Base-by-base conservation (phyloP, 768 basidiomycete species). In the Sarcodon sp. region DNA sequence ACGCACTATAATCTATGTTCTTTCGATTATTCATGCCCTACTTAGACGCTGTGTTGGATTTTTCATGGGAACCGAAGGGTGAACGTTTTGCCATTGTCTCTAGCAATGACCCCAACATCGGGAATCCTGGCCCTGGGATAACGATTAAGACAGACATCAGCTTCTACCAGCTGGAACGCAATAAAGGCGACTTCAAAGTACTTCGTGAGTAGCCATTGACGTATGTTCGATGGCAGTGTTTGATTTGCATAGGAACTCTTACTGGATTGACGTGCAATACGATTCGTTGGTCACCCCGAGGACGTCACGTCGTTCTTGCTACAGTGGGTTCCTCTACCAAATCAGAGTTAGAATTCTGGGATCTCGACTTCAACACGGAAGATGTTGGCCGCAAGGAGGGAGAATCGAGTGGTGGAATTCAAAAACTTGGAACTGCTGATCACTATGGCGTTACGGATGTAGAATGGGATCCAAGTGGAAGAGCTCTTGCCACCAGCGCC, bases 31-130 rank as follows among this genome's bases (percentile, higher is more conserved):
- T 43, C 35, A n/a, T 39, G 37, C 35, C 45, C 16, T 4, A 21
- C 33, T 35, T 59, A 91, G 94, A 97, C 64, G 80, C 90, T 35
- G 94, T 94, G 35, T 83, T 82, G 47, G 91, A 94, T 57, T 98
- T 99, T 64, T 90, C 91, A 43, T 98, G 96, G 96, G 96, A 98
- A 64, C 94, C 96, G n/a, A 85, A 84, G 63, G 91, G 94, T 52
- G 85, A 89, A 59, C 83, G 96, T 33, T 99, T 98, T 67, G 90
- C 88, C 38, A 90, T 98, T 53, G 86, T 98, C 47, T 88, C 92
- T 3, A 91, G 87, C 52, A 87, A 70, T 63, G 96, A 99, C 62
- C 90, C 93, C 44, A 96, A 94, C 64, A 74, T 90, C 33, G 88
- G 87, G 43, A 91, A 88, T 63, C 78, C 87, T 48, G 87, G 81